Evolutionary conservation across 73 alveolate genomes (phyloP).

Genomic region (Blepharisma japonicum): DNA sequence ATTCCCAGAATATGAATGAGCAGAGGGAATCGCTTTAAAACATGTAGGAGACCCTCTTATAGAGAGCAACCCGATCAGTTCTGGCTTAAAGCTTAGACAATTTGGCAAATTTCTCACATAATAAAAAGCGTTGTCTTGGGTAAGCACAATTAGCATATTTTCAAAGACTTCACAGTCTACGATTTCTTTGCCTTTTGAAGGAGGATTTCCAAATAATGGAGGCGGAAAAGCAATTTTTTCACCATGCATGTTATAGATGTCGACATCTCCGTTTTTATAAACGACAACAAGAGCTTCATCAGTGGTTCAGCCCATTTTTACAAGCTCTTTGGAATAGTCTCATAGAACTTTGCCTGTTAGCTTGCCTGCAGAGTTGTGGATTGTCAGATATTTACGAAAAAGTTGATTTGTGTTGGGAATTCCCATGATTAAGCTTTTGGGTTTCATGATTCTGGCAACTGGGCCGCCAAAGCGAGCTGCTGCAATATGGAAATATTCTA

Average conservation of each 20-base stretch:
- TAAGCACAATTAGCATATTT: not conserved
- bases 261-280: conserved; percentile 6
- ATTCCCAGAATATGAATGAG: conserved; percentile 19
- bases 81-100: not conserved
- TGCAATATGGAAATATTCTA: not conserved
- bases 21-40: conserved; percentile 4
- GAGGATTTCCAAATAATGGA: not conserved
- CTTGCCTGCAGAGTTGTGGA: conserved; percentile 15
- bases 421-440: conserved; percentile 13
- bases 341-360: conserved; percentile 5
- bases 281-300: conserved; percentile 23
- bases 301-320: conserved; percentile 21
- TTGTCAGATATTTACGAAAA: not conserved
- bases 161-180: conserved; percentile 9
- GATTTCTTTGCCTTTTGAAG: not conserved
- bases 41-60: conserved; percentile 1
- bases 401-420: conserved; percentile 6
- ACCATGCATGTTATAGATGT: not conserved
- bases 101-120: not conserved
- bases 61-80: not conserved
- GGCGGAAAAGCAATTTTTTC: not conserved
- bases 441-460: conserved; percentile 26
- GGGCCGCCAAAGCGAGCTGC: conserved; percentile 18
- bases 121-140: not conserved
- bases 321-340: not conserved